Evolutionary conservation across 306 rosid species (phyloP), one percentile per base, ranked within the genome.

Genomic region (Cicer cuneatum): DNA sequence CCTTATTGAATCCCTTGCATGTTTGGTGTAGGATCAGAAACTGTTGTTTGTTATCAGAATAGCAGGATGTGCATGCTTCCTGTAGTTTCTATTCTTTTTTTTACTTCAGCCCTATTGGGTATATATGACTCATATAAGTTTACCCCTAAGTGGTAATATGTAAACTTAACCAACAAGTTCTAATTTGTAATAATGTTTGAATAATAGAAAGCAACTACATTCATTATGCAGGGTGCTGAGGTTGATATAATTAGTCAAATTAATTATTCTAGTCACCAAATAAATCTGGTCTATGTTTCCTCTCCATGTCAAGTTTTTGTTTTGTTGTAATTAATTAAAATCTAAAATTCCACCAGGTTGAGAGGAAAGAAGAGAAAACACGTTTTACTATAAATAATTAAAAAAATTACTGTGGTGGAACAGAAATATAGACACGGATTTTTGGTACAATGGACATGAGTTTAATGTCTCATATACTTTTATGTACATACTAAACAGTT

Each of bases 401-500:
- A 73, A 73, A 61, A 6, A 60, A 48, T 60, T 53, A 60, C 83
- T 78, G 70, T 68, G n/a, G 45, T 8, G 38, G 68, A 78, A 78
- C 80, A 82, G 83, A 82, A 73, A 61, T 74, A 38, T 38, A 45
- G 69, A 18, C 63, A 78, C 47, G 37, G 39, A 71, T 45, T 40
- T 72, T 15, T 16, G 18, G 48, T 73, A 46, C 39, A 69, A 61
- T 63, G 14, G 14, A 39, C 33, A 62, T 40, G 68, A 15, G 24
- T 40, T 62, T 39, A 62, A 62, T 39, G 49, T 14, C 72, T 13
- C 15, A 65, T 49, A 37, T 40, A 68, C 67, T 67, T 67, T 73
- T 73, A 41, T 39, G 69, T 74, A 64, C 71, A 39, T 59, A 5
- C 2, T 29, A 61, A 61, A 74, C 74, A 68, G 80, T 42, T 39